A percentile compares a stretch with the other conserved stretches of the same genome.
Evolutionary conservation across 2,329 filamentous ascomycete species (phyloP).

Genomic region (Boeremia exigua): DNA sequence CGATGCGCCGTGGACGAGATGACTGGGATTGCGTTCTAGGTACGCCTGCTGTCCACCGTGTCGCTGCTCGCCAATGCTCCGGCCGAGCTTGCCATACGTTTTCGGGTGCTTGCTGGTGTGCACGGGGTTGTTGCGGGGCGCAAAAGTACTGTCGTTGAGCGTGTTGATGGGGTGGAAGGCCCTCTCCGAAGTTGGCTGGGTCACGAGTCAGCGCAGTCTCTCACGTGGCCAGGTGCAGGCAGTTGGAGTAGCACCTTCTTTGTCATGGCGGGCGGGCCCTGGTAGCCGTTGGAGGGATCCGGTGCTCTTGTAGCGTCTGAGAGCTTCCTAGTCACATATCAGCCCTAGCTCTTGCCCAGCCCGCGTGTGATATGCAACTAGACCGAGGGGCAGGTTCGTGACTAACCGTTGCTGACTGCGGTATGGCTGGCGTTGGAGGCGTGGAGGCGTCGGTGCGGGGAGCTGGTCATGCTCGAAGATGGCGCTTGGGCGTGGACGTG

Average conservation of each 20-base stretch:
- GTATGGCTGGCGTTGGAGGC: background rate
- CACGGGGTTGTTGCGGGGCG: slow-evolving; percentile 1
- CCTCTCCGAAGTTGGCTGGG: slow-evolving; percentile 22
- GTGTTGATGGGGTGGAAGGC: slow-evolving; percentile 24
- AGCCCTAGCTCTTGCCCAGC: slow-evolving; percentile 11
- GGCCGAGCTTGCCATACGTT: slow-evolving; percentile 23
- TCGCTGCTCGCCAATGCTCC: slow-evolving; percentile 15
- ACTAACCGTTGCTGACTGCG: slow-evolving; percentile 7
- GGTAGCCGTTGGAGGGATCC: slow-evolving; percentile 11
- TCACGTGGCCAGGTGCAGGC: background rate
- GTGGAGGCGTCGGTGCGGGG: background rate
- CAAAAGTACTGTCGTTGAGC: background rate
- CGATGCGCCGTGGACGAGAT: background rate
- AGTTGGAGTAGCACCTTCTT: slow-evolving; percentile 17
- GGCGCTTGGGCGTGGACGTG: background rate
- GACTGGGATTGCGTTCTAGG: background rate
- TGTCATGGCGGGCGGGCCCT: slow-evolving; percentile 7
- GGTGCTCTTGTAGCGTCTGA: slow-evolving; percentile 27
- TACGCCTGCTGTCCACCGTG: slow-evolving; percentile 17
- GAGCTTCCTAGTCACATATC: slow-evolving; percentile 14
- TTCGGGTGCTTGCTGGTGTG: slow-evolving; percentile 11
- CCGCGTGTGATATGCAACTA: background rate
- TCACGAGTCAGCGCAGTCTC: background rate
- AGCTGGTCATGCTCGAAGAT: background rate
- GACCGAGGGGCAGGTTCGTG: background rate